Conservation (phyloP, 1,284 basidiomycete species). For the Trichosporon inkin region DNA sequence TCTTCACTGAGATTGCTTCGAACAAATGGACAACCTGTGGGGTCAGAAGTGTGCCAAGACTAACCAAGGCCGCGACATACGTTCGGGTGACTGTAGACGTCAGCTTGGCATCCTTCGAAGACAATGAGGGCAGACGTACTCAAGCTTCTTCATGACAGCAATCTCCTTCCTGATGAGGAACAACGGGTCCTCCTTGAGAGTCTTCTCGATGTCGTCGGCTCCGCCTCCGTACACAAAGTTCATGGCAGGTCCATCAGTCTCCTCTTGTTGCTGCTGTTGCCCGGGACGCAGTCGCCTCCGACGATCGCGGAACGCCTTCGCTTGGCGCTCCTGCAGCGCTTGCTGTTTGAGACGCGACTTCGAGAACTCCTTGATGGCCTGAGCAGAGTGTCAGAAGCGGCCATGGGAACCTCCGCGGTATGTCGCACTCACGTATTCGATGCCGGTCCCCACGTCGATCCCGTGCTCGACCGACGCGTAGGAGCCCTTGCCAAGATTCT, state of each 20-base stretch:
- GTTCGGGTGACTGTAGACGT: constrained; percentile 44
- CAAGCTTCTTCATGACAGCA: constrained; percentile 53
- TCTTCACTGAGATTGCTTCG: constrained; percentile 57
- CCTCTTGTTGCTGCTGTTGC: neutral
- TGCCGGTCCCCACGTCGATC: constrained; percentile 47
- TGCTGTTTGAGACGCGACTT: constrained; percentile 47
- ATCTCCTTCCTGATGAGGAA: constrained; percentile 49
- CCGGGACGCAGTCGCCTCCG: constrained; percentile 10
- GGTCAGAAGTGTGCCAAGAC: constrained; percentile 13
- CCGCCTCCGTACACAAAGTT: neutral
- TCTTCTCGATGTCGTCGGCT: constrained; percentile 5
- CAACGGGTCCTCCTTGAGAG: constrained; percentile 40
- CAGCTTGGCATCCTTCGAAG: neutral
- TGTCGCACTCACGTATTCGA: constrained; percentile 44
- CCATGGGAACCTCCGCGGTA: no score
- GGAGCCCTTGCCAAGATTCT: constrained; percentile 47
- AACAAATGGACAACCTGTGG: constrained; percentile 54
- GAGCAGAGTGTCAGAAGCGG: constrained; percentile 19
- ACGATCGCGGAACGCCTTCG: constrained; percentile 13
- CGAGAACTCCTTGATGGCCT: constrained; percentile 52
- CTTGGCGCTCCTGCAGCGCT: constrained; percentile 36
- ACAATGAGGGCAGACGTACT: constrained; percentile 34
- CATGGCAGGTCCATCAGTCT: constrained; percentile 6
- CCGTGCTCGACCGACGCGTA: constrained; percentile 49
- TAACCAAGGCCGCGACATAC: constrained; percentile 24